These are phyloP conservation scores for Neofusicoccum sp. DNA, from an alignment of 2,329 filamentous ascomycete species.

Conservation along the genomic window DNA sequence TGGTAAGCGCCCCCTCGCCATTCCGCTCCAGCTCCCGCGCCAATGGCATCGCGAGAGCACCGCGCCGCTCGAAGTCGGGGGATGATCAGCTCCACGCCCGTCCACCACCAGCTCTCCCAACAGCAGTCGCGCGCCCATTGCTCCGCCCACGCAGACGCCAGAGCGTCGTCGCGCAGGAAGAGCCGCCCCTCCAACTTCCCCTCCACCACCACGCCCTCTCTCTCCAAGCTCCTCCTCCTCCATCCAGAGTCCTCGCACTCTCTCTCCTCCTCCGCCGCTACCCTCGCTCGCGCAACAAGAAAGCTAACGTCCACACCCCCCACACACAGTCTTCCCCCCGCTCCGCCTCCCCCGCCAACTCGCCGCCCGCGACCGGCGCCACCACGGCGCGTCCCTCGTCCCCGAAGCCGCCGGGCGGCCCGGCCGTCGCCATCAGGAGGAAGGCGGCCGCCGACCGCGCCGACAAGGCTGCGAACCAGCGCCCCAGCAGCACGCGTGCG, in stretches of 20 bases:
- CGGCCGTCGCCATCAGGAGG: constrained; percentile 91
- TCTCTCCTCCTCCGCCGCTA: neutral
- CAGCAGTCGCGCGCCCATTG: neutral
- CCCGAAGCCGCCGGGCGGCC: constrained; percentile 86
- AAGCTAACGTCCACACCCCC: neutral
- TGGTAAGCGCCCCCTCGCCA: neutral
- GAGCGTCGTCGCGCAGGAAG: neutral
- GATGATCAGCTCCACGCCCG: constrained; percentile 2
- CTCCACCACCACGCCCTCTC: neutral
- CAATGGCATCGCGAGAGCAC: neutral
- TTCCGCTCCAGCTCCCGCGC: neutral
- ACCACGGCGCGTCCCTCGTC: constrained; percentile 79
- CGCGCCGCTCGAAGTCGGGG: neutral
- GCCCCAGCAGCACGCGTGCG: constrained; percentile 88
- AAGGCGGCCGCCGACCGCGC: constrained; percentile 96
- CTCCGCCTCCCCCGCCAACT: constrained; percentile 41
- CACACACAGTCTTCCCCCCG: constrained; percentile 38
- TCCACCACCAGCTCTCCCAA: neutral
- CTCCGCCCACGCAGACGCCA: neutral
- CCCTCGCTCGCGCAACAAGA: neutral
- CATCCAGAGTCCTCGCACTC: neutral
- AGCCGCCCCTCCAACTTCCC: neutral
- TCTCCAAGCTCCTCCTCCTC: neutral
- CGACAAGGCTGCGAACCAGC: constrained; percentile 92
- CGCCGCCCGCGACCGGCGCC: constrained; percentile 59